A percentile compares a stretch with the other conserved stretches of the same genome.
Evolutionary conservation across 2,329 filamentous ascomycete genomes (phyloP).

Genomic region (Drechslerella dactyloides): DNA sequence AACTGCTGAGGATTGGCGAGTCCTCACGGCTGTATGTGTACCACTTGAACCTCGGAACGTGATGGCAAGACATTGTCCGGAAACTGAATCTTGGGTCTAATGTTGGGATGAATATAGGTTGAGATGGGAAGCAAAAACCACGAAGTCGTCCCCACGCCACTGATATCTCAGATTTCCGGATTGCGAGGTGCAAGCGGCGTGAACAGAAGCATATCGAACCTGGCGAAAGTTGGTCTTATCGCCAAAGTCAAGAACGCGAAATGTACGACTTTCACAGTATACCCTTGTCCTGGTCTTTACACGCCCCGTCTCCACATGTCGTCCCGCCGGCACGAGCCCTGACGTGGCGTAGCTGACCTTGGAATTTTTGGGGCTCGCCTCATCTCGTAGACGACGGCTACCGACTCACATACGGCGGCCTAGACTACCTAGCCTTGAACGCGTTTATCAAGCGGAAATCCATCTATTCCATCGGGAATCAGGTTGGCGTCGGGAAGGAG

Average conservation of each 20-base stretch:
- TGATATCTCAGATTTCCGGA: slow-evolving; percentile 84
- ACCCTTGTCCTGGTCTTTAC: slow-evolving; percentile 31
- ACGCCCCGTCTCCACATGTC: slow-evolving; percentile 14
- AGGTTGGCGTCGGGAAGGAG: slow-evolving; percentile 96
- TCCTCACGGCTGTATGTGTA: slow-evolving; percentile 80
- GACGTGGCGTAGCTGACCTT: slow-evolving; percentile 37
- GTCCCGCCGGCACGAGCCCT: slow-evolving; percentile 15
- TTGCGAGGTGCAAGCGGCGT: slow-evolving; percentile 79
- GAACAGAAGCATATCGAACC: slow-evolving; percentile 82
- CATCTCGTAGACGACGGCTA: slow-evolving; percentile 77
- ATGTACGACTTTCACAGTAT: slow-evolving; percentile 62
- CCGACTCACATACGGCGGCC: slow-evolving; percentile 90
- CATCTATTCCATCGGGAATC: slow-evolving; percentile 90
- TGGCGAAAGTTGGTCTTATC: slow-evolving; percentile 91
- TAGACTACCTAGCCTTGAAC: slow-evolving; percentile 96
- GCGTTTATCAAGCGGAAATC: slow-evolving; percentile 78
- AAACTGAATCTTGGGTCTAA: no score
- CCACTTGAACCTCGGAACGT: no score
- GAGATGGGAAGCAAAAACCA: slow-evolving; percentile 95
- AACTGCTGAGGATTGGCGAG: slow-evolving; percentile 89
- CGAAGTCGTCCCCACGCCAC: slow-evolving; percentile 87
- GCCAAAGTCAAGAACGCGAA: slow-evolving; percentile 92
- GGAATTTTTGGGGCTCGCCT: slow-evolving; percentile 22
- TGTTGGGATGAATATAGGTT: slow-evolving; percentile 66
- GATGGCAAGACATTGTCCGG: no score